Conservation (phyloP, 2,329 filamentous ascomycete species). For the Claviceps spartinae region DNA sequence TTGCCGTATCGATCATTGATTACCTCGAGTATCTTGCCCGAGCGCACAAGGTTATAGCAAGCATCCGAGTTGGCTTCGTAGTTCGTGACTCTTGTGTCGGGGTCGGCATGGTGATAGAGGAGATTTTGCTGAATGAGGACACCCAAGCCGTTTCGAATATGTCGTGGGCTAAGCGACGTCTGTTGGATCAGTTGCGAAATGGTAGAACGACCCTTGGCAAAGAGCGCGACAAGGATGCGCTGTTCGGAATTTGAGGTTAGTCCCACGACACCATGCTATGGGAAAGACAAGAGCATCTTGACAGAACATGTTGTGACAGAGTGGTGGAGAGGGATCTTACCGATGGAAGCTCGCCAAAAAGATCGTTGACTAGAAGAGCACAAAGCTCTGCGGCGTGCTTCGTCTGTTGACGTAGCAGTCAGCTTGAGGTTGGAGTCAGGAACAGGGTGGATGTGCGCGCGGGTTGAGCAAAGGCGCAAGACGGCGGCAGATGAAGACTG, state of each 20-base stretch:
- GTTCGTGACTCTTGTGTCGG: conserved; percentile 48
- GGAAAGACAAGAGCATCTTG: background rate
- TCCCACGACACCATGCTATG: conserved; percentile 9
- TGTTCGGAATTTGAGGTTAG: conserved; percentile 26
- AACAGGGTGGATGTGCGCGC: conserved; percentile 1
- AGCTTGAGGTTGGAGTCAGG: conserved; percentile 7
- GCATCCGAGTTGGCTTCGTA: conserved; percentile 76
- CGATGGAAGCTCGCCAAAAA: conserved; percentile 82
- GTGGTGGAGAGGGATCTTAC: conserved; percentile 35
- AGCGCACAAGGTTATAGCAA: conserved; percentile 70
- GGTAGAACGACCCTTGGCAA: conserved; percentile 65
- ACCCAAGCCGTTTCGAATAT: conserved; percentile 68
- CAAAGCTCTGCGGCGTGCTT: conserved; percentile 78
- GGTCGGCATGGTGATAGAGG: conserved; percentile 56
- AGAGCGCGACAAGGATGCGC: conserved; percentile 73
- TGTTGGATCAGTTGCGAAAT: conserved; percentile 55
- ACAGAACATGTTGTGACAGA: background rate
- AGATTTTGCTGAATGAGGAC: conserved; percentile 84
- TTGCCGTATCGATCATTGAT: conserved; percentile 61
- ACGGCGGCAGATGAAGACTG: conserved; percentile 18
- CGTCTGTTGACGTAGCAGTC: conserved; percentile 30
- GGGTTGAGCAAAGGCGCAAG: conserved; percentile 7
- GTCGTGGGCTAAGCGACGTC: conserved; percentile 58
- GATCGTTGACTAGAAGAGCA: conserved; percentile 74
- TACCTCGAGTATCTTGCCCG: conserved; percentile 67